Conservation (phyloP, 1,139 yeast species). For the Diutina pseudorugosa region DNA sequence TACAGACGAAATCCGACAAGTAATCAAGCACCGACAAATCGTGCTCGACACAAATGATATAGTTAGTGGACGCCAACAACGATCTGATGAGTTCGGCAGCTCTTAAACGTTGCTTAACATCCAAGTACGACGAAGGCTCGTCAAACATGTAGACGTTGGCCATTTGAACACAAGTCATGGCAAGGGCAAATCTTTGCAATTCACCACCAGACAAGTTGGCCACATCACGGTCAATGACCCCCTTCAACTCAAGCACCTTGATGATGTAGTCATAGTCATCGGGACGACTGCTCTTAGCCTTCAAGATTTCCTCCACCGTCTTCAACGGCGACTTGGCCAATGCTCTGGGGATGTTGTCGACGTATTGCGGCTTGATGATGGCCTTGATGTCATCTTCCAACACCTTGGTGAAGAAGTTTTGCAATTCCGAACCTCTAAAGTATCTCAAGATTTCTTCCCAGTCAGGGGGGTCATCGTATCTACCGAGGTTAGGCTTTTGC, state of each 20-base stretch:
- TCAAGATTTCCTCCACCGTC: conserved; percentile 75
- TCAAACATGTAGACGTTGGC: conserved; percentile 98
- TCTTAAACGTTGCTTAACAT: conserved; percentile 95
- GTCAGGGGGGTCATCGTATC: conserved; percentile 90
- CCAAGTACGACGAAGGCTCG: conserved; percentile 96
- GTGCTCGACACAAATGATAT: conserved; percentile 95
- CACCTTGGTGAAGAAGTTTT: conserved; percentile 87
- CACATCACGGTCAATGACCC: conserved; percentile 75
- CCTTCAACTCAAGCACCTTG: conserved; percentile 56
- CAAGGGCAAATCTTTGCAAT: conserved; percentile 95
- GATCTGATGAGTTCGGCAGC: conserved; percentile 93
- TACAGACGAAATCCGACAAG: conserved; percentile 91
- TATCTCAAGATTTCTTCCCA: conserved; percentile 88
- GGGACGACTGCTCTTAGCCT: conserved; percentile 58
- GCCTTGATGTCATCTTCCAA: conserved; percentile 91
- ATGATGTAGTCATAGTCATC: conserved; percentile 45
- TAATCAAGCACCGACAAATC: conserved; percentile 95
- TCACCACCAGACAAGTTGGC: conserved; percentile 94
- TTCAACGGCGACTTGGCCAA: conserved; percentile 77
- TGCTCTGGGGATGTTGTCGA: conserved; percentile 93
- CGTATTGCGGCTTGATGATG: conserved; percentile 94
- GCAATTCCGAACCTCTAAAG: conserved; percentile 95
- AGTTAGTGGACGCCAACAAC: conserved; percentile 57
- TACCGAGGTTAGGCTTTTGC: conserved; percentile 92
- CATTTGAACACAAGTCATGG: conserved; percentile 88